Evolutionary conservation across 345 rosid genomes (phyloP).

Genomic region (Tarenaya hassleriana): DNA sequence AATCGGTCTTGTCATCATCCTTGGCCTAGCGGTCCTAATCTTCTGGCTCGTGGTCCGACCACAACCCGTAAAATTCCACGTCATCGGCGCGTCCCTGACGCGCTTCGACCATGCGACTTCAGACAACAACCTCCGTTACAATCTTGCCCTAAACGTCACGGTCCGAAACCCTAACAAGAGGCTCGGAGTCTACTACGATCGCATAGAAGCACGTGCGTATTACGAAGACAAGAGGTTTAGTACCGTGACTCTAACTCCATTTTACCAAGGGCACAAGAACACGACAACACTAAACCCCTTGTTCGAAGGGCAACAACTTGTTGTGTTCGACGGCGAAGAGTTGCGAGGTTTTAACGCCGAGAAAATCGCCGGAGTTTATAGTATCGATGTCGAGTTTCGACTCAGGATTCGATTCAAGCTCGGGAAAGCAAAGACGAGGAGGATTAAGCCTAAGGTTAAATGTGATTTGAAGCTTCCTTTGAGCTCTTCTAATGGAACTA

Average conservation of each 20-base stretch:
- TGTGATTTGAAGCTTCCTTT: slow-evolving; percentile 59
- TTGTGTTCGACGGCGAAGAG: slow-evolving; percentile 29
- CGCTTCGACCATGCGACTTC: slow-evolving; percentile 39
- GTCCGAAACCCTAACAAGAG: slow-evolving; percentile 61
- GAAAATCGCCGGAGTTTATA: slow-evolving; percentile 34
- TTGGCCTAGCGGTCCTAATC: too few species aligned
- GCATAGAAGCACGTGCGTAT: slow-evolving; percentile 42
- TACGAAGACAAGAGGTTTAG: slow-evolving; percentile 39
- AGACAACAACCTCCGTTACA: slow-evolving; percentile 32
- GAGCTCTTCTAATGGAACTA: slow-evolving; percentile 25
- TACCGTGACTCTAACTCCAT: slow-evolving; percentile 30
- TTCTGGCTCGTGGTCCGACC: not conserved
- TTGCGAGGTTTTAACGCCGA: slow-evolving; percentile 31
- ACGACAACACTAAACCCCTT: slow-evolving; percentile 42
- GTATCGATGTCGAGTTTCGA: slow-evolving; percentile 45
- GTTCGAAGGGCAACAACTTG: slow-evolving; percentile 34
- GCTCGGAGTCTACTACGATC: slow-evolving; percentile 46
- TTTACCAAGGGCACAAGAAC: slow-evolving; percentile 78
- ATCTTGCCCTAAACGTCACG: slow-evolving; percentile 42
- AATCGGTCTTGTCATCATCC: too few species aligned
- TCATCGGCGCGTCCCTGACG: slow-evolving; percentile 40
- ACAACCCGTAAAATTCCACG: slow-evolving; percentile 42
- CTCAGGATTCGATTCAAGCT: slow-evolving; percentile 59
- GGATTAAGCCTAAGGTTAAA: slow-evolving; percentile 44
- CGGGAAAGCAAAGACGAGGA: slow-evolving; percentile 42